Base-by-base conservation (phyloP, 2,329 filamentous ascomycete species). In the Sporothrix brunneoviolacea region DNA sequence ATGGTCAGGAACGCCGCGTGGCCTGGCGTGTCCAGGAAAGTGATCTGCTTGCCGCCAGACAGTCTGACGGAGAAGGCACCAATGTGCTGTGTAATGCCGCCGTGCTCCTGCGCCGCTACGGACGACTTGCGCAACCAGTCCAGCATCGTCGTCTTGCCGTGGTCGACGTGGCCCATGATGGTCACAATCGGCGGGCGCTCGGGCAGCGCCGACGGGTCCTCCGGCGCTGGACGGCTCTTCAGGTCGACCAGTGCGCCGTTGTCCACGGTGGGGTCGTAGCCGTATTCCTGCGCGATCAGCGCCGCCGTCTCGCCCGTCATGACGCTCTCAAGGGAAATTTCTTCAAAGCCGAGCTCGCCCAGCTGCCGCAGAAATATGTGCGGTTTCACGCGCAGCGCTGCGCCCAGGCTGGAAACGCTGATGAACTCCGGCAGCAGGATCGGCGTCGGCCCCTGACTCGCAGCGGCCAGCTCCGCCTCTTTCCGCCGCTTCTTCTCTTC, bases 141-240 rank as follows among this genome's bases (percentile, higher is more conserved):
- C 9, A 98, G 75, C 37, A 98, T 83, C 0, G 94, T 98, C 1
- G 93, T 98, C 72, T 98, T 98, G 48, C 93, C 93, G 65, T 98
- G 93, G 64, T 98, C 94, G 60, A 98, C 93, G 58, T 98, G 93
- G 3, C 93, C 93, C 94, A 98, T 98, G 62, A 98, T 98, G 0
- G 94, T 97, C 35, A 98, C 91, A 32, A 98, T 89, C 0, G 93
- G 94, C 8, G 93, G 91, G 15, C 94, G 81, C 30, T 73, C 68
- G 2, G 90, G 89, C 8, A 96, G 68, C 13, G 67, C 59, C 0
- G 85, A 80, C 43, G 73, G 77, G 64, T 91, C 88, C 60, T 83
- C 82, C 8, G 81, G 79, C 22, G 76, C 70, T 1, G 89, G 84
- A 10, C 83, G 79, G 21, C 86, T 77, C 54, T 77, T 78, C 35